Conservation (phyloP, 371 early-diverging fungal species). For the Circinella minor region DNA sequence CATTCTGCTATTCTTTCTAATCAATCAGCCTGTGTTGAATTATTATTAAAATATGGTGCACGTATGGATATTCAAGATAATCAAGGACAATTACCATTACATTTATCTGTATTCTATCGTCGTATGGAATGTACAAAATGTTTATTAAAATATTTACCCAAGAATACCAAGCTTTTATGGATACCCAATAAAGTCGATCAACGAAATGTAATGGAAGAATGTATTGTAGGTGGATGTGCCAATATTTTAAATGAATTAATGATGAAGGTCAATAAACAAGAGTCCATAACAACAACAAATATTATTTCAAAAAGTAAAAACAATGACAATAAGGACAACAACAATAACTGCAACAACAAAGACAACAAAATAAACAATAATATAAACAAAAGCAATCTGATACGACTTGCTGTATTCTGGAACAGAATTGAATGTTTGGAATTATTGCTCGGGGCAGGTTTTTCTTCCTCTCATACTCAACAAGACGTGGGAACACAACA, state of each 20-base stretch:
- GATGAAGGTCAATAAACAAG: slow-evolving; percentile 10
- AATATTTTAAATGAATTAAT: slow-evolving; percentile 27
- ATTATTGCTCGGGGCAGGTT: slow-evolving; percentile 28
- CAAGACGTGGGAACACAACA: slow-evolving; percentile 14
- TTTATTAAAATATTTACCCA: slow-evolving; percentile 12
- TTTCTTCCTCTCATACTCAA: too few relatives aligned
- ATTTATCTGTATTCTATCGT: slow-evolving; percentile 32
- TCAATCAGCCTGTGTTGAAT: slow-evolving; percentile 23
- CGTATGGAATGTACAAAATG: slow-evolving; percentile 25
- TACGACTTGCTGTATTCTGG: slow-evolving; percentile 23
- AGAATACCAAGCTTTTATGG: slow-evolving; percentile 14
- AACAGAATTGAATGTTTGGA: slow-evolving; percentile 40
- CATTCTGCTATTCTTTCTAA: slow-evolving; percentile 42
- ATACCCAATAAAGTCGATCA: slow-evolving; percentile 10
- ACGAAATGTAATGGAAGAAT: slow-evolving; percentile 27
- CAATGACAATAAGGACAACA: not conserved
- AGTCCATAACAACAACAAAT: not conserved
- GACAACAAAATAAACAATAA: not conserved
- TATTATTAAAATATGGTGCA: slow-evolving; percentile 32
- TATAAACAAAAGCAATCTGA: not conserved
- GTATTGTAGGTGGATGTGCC: slow-evolving; percentile 34
- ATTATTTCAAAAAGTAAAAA: not conserved
- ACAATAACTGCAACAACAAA: not conserved
- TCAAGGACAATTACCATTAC: slow-evolving; percentile 34
- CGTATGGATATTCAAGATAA: slow-evolving; percentile 30